A percentile compares a stretch with the other conserved stretches of the same genome.
phyloP scores from a whole-genome alignment of 768 basidiomycete genomes.

The Chalciporus pseudorubinellus region DNA sequence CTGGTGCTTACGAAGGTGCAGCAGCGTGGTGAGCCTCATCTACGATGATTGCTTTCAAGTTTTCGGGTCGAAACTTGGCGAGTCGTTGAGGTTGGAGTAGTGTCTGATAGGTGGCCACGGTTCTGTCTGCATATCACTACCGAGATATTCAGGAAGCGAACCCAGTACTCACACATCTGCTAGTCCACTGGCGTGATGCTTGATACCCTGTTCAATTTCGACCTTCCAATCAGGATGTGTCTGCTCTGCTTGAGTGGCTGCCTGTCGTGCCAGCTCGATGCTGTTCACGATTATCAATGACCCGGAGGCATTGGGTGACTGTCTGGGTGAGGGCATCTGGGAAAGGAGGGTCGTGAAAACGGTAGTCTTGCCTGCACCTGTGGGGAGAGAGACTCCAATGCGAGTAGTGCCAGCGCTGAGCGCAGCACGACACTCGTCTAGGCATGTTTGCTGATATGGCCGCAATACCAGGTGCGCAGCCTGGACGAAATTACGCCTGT shows the following conservation, averaged over 20 bases:
- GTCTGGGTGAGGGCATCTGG: constrained; percentile 48
- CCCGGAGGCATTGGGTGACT: constrained; percentile 45
- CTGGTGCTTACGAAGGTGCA: constrained; percentile 74
- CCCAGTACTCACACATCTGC: constrained; percentile 70
- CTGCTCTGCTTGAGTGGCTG: constrained; percentile 65
- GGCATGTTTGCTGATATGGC: constrained; percentile 86
- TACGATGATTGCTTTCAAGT: constrained; percentile 74
- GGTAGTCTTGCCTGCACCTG: constrained; percentile 87
- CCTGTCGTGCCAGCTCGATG: constrained; percentile 85
- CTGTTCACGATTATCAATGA: constrained; percentile 87
- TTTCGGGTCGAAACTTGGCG: constrained; percentile 68
- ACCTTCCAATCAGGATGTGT: constrained; percentile 74
- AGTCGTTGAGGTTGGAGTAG: constrained; percentile 61
- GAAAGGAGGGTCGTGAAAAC: constrained; percentile 85
- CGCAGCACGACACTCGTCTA: constrained; percentile 74
- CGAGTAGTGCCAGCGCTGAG: constrained; percentile 64
- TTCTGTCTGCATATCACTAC: constrained; percentile 41
- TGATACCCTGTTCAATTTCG: constrained; percentile 88
- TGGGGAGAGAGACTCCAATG: constrained; percentile 82
- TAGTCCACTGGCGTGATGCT: constrained; percentile 67
- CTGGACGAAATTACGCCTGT: constrained; percentile 8
- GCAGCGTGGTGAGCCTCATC: constrained; percentile 97
- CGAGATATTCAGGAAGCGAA: neutral
- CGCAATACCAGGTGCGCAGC: constrained; percentile 45
- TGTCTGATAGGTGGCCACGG: constrained; percentile 89